These are phyloP conservation scores for Mortierella sp. DNA, from an alignment of 371 early-diverging fungal genomes.

Conservation along the genomic window DNA sequence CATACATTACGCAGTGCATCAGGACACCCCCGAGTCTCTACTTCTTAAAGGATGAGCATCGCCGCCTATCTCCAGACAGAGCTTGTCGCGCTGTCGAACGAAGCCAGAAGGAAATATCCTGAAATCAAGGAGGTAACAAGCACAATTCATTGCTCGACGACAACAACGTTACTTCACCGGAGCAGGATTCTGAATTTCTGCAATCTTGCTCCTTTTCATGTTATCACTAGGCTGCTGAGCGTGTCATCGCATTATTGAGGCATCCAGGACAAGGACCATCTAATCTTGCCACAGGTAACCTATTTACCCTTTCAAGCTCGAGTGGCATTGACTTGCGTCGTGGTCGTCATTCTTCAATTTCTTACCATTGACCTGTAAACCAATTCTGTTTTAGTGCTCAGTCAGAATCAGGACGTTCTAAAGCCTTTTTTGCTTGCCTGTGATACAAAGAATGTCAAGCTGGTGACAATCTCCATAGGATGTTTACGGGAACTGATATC, in stretches of 20 bases:
- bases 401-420: slow-evolving; percentile 85
- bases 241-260: slow-evolving; percentile 69
- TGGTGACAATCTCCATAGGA: slow-evolving; percentile 89
- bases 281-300: slow-evolving; percentile 66
- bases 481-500: slow-evolving; percentile 91
- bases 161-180: background rate
- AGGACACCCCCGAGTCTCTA: background rate
- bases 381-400: slow-evolving; percentile 69
- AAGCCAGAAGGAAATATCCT: slow-evolving; percentile 92
- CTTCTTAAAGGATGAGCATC: slow-evolving; percentile 43
- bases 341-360: background rate
- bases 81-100: slow-evolving; percentile 88
- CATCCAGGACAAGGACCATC: slow-evolving; percentile 72
- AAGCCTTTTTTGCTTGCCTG: slow-evolving; percentile 93
- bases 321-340: background rate
- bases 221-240: slow-evolving; percentile 67
- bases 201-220: background rate
- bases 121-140: slow-evolving; percentile 92
- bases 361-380: background rate
- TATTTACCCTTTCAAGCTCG: background rate
- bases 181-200: background rate
- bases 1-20: background rate
- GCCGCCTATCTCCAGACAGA: slow-evolving; percentile 86
- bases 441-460: slow-evolving; percentile 88
- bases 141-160: background rate